phyloP scores from a whole-genome alignment of 768 basidiomycete species.

The Lyophyllum semitale region DNA sequence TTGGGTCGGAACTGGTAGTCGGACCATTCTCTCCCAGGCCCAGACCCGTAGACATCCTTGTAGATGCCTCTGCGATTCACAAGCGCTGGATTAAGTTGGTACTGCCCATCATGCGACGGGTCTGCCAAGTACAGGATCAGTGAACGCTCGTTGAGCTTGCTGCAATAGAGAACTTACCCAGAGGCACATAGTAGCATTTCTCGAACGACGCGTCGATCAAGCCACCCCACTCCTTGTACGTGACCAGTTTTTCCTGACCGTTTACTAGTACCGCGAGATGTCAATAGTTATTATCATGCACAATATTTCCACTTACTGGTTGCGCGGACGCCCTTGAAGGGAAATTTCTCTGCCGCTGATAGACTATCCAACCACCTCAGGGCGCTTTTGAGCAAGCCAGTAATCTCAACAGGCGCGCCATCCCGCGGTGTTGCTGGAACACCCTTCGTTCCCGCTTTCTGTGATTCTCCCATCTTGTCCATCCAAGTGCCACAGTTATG shows the following conservation, averaged over 20 bases:
- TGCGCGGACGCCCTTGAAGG: slow-evolving; percentile 86
- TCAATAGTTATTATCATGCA: not conserved
- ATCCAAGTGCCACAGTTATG: slow-evolving; percentile 95
- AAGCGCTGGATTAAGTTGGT: slow-evolving; percentile 67
- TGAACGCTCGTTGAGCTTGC: not conserved
- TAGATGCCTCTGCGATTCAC: slow-evolving; percentile 94
- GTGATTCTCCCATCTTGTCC: slow-evolving; percentile 98
- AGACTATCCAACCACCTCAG: slow-evolving; percentile 84
- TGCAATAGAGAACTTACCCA: slow-evolving; percentile 45
- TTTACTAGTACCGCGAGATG: slow-evolving; percentile 50
- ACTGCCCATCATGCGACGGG: slow-evolving; percentile 66
- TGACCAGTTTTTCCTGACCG: slow-evolving; percentile 67
- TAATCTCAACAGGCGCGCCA: slow-evolving; percentile 95
- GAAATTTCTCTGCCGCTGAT: slow-evolving; percentile 68
- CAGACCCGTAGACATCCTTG: slow-evolving; percentile 96
- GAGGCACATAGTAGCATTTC: slow-evolving; percentile 86
- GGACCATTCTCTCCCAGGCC: slow-evolving; percentile 86
- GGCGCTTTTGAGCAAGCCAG: slow-evolving; percentile 90
- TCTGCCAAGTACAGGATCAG: slow-evolving; percentile 43
- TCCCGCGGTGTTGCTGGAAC: slow-evolving; percentile 95
- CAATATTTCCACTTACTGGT: slow-evolving; percentile 53
- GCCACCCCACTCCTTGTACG: slow-evolving; percentile 88
- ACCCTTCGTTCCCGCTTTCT: slow-evolving; percentile 91
- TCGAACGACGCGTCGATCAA: slow-evolving; percentile 89
- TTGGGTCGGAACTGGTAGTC: slow-evolving; percentile 96